Conservation (phyloP, 441 rosid species). For the Gossypium laxum region DNA sequence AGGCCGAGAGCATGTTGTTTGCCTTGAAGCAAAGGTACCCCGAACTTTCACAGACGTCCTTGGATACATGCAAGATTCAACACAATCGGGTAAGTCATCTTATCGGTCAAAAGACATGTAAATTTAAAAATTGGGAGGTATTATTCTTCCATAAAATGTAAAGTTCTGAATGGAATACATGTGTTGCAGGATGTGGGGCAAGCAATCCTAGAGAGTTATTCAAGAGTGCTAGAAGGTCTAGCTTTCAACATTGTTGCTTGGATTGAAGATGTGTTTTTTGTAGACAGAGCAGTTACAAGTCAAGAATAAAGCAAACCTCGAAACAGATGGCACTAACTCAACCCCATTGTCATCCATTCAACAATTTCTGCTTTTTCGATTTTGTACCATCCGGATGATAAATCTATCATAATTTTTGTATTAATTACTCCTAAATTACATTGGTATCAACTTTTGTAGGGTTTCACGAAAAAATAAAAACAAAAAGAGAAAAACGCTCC, state of each 20-base stretch:
- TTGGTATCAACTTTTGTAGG: background rate
- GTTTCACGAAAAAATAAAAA: background rate
- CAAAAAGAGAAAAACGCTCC: background rate
- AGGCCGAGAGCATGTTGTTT: conserved; percentile 52
- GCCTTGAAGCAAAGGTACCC: conserved; percentile 59
- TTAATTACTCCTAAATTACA: background rate
- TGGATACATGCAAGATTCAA: conserved; percentile 68
- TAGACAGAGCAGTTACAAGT: conserved; percentile 51
- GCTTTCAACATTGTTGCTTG: conserved; percentile 92
- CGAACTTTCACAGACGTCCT: conserved; percentile 55
- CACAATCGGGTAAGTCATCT: conserved; percentile 36
- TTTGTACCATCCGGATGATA: background rate
- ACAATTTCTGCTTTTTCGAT: conserved; percentile 5
- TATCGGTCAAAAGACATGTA: background rate
- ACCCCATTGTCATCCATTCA: background rate
- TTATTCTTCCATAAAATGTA: background rate
- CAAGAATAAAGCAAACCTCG: conserved; percentile 22
- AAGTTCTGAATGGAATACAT: background rate
- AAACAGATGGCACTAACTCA: conserved; percentile 9
- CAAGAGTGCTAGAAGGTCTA: conserved; percentile 83
- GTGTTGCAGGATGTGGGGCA: conserved; percentile 78
- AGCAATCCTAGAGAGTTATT: conserved; percentile 81
- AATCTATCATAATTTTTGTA: conserved; percentile 1
- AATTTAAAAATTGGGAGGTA: background rate
- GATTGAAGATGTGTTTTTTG: conserved; percentile 83